These are phyloP conservation scores for Suillus ampliporus DNA, from an alignment of 768 basidiomycete genomes.

Conservation along the genomic window DNA sequence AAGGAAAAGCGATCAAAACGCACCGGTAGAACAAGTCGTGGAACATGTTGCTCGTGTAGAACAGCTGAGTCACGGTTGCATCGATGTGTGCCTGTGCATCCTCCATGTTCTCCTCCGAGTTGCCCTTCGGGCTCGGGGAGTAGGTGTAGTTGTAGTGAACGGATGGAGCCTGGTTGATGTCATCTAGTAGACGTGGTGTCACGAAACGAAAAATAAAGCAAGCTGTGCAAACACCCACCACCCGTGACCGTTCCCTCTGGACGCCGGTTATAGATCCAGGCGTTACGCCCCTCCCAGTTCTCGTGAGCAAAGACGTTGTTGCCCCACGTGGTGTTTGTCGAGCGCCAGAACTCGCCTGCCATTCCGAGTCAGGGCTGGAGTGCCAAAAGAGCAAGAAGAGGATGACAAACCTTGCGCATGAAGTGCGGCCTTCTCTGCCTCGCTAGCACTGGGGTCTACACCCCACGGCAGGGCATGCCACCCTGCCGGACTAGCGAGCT, in stretches of 20 bases:
- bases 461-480: slow-evolving; percentile 87
- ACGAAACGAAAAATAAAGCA: background rate
- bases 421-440: slow-evolving; percentile 18
- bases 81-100: slow-evolving; percentile 88
- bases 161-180: background rate
- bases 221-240: background rate
- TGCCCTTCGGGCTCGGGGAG: slow-evolving; percentile 62
- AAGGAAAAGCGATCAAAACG: slow-evolving; percentile 1
- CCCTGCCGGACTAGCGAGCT: slow-evolving; percentile 81
- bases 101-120: slow-evolving; percentile 56
- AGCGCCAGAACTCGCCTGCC: slow-evolving; percentile 50
- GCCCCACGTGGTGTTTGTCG: slow-evolving; percentile 84
- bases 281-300: slow-evolving; percentile 81
- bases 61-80: slow-evolving; percentile 84
- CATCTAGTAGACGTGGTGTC: background rate
- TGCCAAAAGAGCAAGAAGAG: background rate
- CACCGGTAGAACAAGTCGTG: slow-evolving; percentile 84
- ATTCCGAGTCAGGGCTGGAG: slow-evolving; percentile 25
- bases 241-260: slow-evolving; percentile 53
- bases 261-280: slow-evolving; percentile 76
- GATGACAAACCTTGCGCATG: background rate
- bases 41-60: slow-evolving; percentile 83
- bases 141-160: slow-evolving; percentile 76
- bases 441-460: slow-evolving; percentile 59
- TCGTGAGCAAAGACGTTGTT: slow-evolving; percentile 96